A percentile compares a stretch with the other conserved stretches of the same genome.
Evolutionary conservation across 805 yeast genomes (phyloP).

Genomic region (Candida jianshihensis): DNA sequence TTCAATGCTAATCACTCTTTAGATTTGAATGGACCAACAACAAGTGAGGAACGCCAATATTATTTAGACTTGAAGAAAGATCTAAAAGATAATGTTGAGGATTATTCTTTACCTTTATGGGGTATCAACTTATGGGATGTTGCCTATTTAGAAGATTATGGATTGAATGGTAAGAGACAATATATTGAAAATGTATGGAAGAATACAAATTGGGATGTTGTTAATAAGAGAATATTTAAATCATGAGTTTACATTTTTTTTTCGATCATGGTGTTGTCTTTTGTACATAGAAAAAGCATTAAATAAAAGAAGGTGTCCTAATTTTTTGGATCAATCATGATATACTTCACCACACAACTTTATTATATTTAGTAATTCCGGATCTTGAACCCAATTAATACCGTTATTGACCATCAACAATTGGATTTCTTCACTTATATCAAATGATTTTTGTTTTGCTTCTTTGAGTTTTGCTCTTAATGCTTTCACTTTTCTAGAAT

Average conservation of each 20-base stretch:
- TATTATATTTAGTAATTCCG: conserved; percentile 18
- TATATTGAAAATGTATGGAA: conserved; percentile 74
- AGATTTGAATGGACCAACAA: conserved; percentile 71
- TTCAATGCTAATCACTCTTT: conserved; percentile 61
- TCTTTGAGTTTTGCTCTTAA: background rate
- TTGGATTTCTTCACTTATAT: conserved; percentile 9
- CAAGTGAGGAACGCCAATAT: conserved; percentile 43
- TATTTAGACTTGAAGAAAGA: conserved; percentile 36
- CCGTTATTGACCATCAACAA: conserved; percentile 25
- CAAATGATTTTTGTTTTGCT: background rate
- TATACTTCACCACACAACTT: conserved; percentile 6
- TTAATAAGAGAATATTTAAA: conserved; percentile 37
- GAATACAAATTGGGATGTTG: conserved; percentile 77
- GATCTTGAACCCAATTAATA: conserved; percentile 15
- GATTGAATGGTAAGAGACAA: conserved; percentile 60
- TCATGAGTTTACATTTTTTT: too few relatives aligned
- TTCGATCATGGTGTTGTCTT: background rate
- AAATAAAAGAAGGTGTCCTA: background rate
- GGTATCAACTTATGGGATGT: conserved; percentile 84
- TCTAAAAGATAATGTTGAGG: conserved; percentile 36
- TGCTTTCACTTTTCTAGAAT: background rate
- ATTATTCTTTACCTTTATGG: conserved; percentile 67
- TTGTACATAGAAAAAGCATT: conserved; percentile 1
- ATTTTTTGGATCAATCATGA: background rate
- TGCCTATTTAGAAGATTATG: conserved; percentile 82